Evolutionary conservation across 2,329 filamentous ascomycete genomes (phyloP), one percentile per base, ranked within the genome.

Genomic region (Nothophaeocryptopus gaeumannii): DNA sequence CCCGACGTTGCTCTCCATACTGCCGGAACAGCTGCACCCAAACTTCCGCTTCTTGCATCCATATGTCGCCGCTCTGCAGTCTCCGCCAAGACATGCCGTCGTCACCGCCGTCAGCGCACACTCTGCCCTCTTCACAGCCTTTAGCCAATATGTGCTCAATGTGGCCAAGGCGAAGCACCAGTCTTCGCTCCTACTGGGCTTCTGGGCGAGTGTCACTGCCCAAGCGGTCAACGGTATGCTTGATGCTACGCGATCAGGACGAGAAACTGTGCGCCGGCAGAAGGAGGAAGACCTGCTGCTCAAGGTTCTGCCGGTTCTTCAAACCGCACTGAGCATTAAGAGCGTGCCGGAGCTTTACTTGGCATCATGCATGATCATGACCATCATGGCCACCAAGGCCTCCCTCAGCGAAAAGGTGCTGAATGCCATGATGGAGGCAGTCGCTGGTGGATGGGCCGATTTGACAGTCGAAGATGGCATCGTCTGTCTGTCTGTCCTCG

Each of bases 161-260:
- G 83, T 88, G 16, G 85, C 89, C 64, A 80, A 82, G 45, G 76
- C 80, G 35, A 80, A 83, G 45, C 84, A 88, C 50, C 84, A 92
- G 46, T 88, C 93, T 60, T 82, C 88, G 34, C 82, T 84, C 1
- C 73, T 96, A 51, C 73, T 96, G 47, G 86, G 88, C 0, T 96
- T 99, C 67, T 99, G 93, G 92, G 89, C 87, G 4, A 86, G 89
- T 39, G 78, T 96, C 44, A 85, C 88, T 67, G 89, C 89, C 0
- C 91, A 99, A 70, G 84, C 91, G 9, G 79, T 95, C 51, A 87
- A 88, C 55, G 85, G 84, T 29, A 89, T 93, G 75, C 72, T 97
- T 50, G 89, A 95, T 62, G 81, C 79, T 47, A 79, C 84, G 54
- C 83, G 82, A 58, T 91, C 89, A 1, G 91, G 91, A 45, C 80